Base-by-base conservation (phyloP, 345 rosid genomes). In the Lagerstroemia speciosa region DNA sequence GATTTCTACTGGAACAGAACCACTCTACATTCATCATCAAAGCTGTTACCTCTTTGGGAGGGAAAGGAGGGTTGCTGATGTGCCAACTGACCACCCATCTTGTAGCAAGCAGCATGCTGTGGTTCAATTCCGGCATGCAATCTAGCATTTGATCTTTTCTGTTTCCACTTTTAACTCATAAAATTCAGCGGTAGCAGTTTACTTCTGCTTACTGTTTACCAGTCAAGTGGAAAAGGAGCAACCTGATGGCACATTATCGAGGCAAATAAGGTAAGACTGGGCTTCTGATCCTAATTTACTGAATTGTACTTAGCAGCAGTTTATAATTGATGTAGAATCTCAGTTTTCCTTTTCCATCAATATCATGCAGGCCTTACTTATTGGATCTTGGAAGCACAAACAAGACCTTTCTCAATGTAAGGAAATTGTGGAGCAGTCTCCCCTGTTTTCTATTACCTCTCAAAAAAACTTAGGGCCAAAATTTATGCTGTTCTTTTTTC, bases 81-180 rank as follows among this genome's bases (percentile, higher is more conserved):
- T 94, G 72, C 98, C 99, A 19, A 94, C 98, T 0, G 99, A 94
- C 73, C 99, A 94, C 70, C 99, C 99, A 62, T 94, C 99, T 55
- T 92, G 97, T 79, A 94, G 99, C 98, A 94, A 94, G 78, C 98
- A 94, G 66, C 99, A 94, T 82, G 98, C 99, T 48, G 91, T 94
- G 70, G 83, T 94, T 73, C 97, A 91, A 71, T 94, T 79, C 76
- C 78, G 96, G 97, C 91, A 82, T 76, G 50, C 53, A 27, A 73
- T 69, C 69, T 29, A 6, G 50, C 60, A 33, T 68, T 72, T 76
- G 30, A 40, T 43, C 62, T 26, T 65, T 62, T 62, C 36, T n/a
- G 67, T 40, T 60, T 43, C 34, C 55, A 36, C 48, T 36, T 8
- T 65, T 52, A 24, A 22, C 32, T 65, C 16, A 65, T 65, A 29